These are phyloP conservation scores for Boletus subparvulus DNA, from an alignment of 768 basidiomycete genomes.

Conservation along the genomic window DNA sequence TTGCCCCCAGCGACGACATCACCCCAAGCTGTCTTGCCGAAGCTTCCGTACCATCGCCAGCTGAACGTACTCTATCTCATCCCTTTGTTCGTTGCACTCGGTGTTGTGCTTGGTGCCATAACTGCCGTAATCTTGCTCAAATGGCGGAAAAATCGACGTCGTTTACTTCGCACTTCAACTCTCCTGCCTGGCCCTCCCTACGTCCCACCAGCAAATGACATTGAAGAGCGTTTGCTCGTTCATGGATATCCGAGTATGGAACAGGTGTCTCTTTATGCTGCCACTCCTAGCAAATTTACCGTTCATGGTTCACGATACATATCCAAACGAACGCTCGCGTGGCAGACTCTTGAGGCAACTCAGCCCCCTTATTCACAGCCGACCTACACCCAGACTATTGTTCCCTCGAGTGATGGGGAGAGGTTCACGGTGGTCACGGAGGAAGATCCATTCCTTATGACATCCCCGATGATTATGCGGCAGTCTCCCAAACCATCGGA, in stretches of 20 bases:
- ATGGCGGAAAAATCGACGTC: constrained; percentile 5
- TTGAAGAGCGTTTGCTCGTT: constrained; percentile 14
- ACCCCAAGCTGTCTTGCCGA: constrained; percentile 13
- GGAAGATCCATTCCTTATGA: constrained; percentile 24
- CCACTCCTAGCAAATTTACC: constrained; percentile 31
- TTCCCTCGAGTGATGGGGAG: constrained; percentile 26
- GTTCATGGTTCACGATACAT: constrained; percentile 29
- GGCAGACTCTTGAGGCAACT: constrained; percentile 1
- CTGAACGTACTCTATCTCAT: constrained; percentile 28
- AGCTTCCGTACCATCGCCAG: constrained; percentile 21
- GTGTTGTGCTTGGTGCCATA: constrained; percentile 25
- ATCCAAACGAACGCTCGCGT: constrained; percentile 13
- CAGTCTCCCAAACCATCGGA: not conserved
- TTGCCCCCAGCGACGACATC: constrained; percentile 27
- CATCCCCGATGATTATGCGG: not conserved
- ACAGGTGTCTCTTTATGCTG: constrained; percentile 23
- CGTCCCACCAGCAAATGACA: constrained; percentile 17
- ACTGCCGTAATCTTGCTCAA: constrained; percentile 8
- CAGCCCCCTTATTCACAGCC: constrained; percentile 3
- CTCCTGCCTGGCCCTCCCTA: constrained; percentile 29
- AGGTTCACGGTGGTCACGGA: constrained; percentile 21
- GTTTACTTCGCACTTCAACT: constrained; percentile 15
- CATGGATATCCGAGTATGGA: constrained; percentile 27
- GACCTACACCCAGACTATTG: constrained; percentile 10
- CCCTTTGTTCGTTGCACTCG: constrained; percentile 27